These are phyloP conservation scores for Annulohypoxylon bovei DNA, from an alignment of 495 filamentous ascomycete species.

Conservation along the genomic window DNA sequence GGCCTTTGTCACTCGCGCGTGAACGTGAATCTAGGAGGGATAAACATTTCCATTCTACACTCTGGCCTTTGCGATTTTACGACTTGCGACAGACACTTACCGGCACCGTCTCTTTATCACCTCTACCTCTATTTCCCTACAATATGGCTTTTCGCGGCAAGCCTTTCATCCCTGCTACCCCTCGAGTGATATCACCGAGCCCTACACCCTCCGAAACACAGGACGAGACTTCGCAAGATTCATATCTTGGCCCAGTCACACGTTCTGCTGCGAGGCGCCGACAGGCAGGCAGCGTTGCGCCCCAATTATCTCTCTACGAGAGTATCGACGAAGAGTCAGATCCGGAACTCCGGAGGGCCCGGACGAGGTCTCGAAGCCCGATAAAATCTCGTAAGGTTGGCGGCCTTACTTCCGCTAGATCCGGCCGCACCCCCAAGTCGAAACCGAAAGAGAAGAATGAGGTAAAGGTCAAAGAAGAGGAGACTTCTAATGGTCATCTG, in stretches of 20 bases:
- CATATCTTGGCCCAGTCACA: conserved; percentile 70
- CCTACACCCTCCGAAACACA: conserved; percentile 69
- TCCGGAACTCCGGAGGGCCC: conserved; percentile 55
- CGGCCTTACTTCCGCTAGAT: conserved; percentile 54
- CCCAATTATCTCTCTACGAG: conserved; percentile 49
- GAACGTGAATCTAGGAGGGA: conserved; percentile 61
- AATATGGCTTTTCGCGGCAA: conserved; percentile 52
- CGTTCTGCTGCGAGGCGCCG: conserved; percentile 67
- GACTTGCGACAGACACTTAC: conserved; percentile 59
- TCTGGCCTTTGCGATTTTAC: conserved; percentile 57
- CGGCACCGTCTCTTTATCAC: conserved; percentile 60
- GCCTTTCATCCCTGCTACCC: conserved; percentile 67
- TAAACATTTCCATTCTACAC: conserved; percentile 54
- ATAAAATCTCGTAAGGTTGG: conserved; percentile 60
- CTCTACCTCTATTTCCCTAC: conserved; percentile 58
- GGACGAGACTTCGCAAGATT: conserved; percentile 52
- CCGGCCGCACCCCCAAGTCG: conserved; percentile 26
- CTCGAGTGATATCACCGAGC: conserved; percentile 76
- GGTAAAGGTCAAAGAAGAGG: conserved; percentile 48
- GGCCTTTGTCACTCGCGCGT: conserved; percentile 42
- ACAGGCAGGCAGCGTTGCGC: conserved; percentile 51
- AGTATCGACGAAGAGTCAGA: conserved; percentile 51
- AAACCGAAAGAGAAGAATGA: conserved; percentile 35
- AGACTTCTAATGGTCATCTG: conserved; percentile 72
- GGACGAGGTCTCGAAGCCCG: conserved; percentile 63